Percentiles rank a stretch among this genome's conserved stretches.
phyloP scores from a whole-genome alignment of 148 eudicot species.

The Euryodendron excelsum region DNA sequence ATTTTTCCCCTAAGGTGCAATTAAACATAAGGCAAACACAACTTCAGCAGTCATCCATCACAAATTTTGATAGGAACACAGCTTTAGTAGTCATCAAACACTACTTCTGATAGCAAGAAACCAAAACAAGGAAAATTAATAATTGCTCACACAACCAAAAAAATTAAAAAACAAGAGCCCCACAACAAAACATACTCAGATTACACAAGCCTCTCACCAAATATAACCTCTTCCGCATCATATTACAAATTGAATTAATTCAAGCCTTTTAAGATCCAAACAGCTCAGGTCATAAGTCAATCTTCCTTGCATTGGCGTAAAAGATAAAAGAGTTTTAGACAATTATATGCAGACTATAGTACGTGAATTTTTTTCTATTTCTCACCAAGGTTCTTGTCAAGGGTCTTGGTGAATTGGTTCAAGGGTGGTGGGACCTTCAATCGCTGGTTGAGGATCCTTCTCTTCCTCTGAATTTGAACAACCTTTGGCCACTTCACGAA shows the following conservation, averaged over 20 bases:
- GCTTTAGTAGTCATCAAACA: too few relatives aligned
- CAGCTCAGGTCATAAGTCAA: too few relatives aligned
- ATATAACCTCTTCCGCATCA: too few relatives aligned
- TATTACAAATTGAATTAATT: too few relatives aligned
- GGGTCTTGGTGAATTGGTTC: conserved; percentile 62
- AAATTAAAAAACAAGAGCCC: too few relatives aligned
- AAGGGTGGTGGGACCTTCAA: conserved; percentile 63
- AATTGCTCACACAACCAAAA: too few relatives aligned
- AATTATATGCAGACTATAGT: neutral
- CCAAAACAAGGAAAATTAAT: too few relatives aligned
- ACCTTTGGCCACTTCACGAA: conserved; percentile 61
- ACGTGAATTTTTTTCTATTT: neutral
- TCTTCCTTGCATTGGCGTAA: neutral
- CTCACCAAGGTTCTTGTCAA: conserved; percentile 54
- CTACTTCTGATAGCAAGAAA: too few relatives aligned
- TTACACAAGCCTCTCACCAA: too few relatives aligned
- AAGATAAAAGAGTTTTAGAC: neutral
- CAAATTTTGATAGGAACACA: too few relatives aligned
- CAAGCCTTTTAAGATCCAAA: too few relatives aligned
- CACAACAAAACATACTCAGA: too few relatives aligned
- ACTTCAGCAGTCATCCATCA: neutral
- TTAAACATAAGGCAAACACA: neutral
- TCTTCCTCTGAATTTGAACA: conserved; percentile 63
- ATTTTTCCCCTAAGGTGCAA: neutral
- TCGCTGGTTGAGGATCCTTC: conserved; percentile 54